A percentile compares a stretch with the other conserved stretches of the same genome.
Evolutionary conservation across 768 basidiomycete genomes (phyloP).

Genomic region (Dentipellis sp.): DNA sequence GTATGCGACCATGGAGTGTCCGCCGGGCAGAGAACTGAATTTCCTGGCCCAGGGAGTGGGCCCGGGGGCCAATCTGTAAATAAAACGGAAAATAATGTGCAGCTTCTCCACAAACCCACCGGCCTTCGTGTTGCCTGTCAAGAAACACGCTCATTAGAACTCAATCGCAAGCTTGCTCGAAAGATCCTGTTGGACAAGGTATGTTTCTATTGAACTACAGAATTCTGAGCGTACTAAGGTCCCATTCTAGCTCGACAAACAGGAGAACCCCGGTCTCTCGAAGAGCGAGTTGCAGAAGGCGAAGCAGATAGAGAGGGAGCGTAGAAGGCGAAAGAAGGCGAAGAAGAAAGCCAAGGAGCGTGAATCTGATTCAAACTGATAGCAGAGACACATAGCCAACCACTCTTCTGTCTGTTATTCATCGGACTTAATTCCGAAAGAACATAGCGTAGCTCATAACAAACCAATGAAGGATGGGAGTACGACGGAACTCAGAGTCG

Average conservation of each 20-base stretch:
- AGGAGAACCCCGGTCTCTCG: slow-evolving; percentile 48
- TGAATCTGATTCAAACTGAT: not conserved
- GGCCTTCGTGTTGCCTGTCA: slow-evolving; percentile 84
- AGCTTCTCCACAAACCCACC: slow-evolving; percentile 81
- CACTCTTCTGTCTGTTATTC: no score
- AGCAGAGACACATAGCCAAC: no score
- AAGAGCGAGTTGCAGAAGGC: slow-evolving; percentile 25
- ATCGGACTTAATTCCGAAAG: no score
- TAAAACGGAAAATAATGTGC: slow-evolving; percentile 89
- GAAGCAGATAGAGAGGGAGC: slow-evolving; percentile 29
- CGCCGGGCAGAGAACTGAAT: slow-evolving; percentile 5
- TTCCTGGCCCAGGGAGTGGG: slow-evolving; percentile 54
- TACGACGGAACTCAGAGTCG: no score
- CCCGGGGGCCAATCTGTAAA: slow-evolving; percentile 97
- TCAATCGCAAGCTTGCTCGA: slow-evolving; percentile 74
- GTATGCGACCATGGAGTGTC: slow-evolving; percentile 29
- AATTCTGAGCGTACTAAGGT: not conserved
- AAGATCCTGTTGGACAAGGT: slow-evolving; percentile 68
- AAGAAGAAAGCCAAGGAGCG: slow-evolving; percentile 16
- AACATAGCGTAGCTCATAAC: no score
- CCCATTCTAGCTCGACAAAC: slow-evolving; percentile 49
- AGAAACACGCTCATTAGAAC: slow-evolving; percentile 73
- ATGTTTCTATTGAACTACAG: not conserved
- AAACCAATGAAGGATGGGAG: no score
- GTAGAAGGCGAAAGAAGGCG: slow-evolving; percentile 24